Percentiles rank a stretch among this genome's conserved stretches.
These are phyloP conservation scores for Verticillium longisporum DNA, from an alignment of 2,329 filamentous ascomycete genomes.

Conservation along the genomic window DNA sequence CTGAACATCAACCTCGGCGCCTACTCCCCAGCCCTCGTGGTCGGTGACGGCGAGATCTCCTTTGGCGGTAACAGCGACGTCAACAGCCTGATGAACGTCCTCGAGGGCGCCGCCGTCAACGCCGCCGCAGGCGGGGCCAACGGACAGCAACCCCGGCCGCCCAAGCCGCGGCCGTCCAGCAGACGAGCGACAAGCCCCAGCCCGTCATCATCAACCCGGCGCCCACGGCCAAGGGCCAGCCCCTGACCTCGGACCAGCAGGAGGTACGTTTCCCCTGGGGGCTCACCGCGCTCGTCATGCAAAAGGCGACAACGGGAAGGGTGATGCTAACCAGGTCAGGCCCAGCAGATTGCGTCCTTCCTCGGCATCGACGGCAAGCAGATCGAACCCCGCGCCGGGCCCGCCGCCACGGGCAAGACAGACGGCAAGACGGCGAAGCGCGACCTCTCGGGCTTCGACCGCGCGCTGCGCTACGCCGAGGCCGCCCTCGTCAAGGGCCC, in stretches of 20 bases:
- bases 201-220: conserved; percentile 3
- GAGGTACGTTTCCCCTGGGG: conserved; percentile 5
- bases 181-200: conserved; percentile 1
- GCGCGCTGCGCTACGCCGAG: conserved; percentile 30
- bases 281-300: not conserved
- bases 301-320: not conserved
- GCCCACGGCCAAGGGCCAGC: conserved; percentile 1
- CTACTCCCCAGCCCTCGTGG: conserved; percentile 26
- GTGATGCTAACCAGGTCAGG: conserved; percentile 14
- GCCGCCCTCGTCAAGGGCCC: conserved; percentile 30
- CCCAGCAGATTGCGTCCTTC: conserved; percentile 33
- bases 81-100: conserved; percentile 34
- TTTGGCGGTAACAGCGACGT: conserved; percentile 39
- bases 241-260: conserved; percentile 2
- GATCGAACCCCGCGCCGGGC: conserved; percentile 32
- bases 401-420: conserved; percentile 11
- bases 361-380: conserved; percentile 40
- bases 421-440: conserved; percentile 18
- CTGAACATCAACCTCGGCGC: conserved; percentile 27
- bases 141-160: conserved; percentile 19
- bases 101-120: conserved; percentile 37
- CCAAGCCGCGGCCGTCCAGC: conserved; percentile 11
- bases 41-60: conserved; percentile 37
- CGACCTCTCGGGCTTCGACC: conserved; percentile 31
- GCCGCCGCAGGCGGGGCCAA: conserved; percentile 22